Evolutionary conservation across 1,139 yeast species (phyloP).

Genomic region (Nakaseomyces delphensis): DNA sequence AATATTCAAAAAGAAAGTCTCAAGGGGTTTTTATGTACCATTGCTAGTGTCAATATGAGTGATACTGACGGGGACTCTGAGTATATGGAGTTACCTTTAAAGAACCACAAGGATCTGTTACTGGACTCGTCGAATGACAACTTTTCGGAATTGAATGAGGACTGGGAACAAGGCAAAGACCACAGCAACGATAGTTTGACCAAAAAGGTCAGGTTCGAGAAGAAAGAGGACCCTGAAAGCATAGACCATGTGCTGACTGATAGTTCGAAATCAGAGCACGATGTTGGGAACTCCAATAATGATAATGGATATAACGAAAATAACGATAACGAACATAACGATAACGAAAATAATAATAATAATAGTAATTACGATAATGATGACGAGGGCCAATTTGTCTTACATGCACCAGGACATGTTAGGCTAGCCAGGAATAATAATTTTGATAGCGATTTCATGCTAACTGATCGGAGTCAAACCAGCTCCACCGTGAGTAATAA

Average conservation of each 20-base stretch:
- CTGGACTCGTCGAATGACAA: slow-evolving; percentile 10
- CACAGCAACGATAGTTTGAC: slow-evolving; percentile 6
- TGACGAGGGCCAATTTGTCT: not conserved
- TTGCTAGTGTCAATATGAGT: no score
- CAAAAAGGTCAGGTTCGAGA: slow-evolving; percentile 20
- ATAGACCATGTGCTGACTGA: not conserved
- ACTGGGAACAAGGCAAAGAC: slow-evolving; percentile 8
- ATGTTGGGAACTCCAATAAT: not conserved
- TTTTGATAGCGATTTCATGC: slow-evolving; percentile 4
- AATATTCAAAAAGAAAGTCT: not conserved
- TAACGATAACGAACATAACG: no score
- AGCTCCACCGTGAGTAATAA: slow-evolving; percentile 13
- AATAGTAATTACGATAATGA: not conserved
- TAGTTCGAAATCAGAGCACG: not conserved
- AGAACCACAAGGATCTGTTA: slow-evolving; percentile 6
- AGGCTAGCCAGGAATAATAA: slow-evolving; percentile 1
- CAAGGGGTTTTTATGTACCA: no score
- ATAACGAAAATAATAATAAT: no score
- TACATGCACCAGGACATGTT: slow-evolving; percentile 4
- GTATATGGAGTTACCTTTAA: slow-evolving; percentile 25
- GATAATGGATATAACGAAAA: not conserved
- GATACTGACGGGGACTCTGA: slow-evolving; percentile 13
- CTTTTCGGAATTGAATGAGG: slow-evolving; percentile 21
- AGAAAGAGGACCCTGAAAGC: not conserved
- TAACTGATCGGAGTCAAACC: slow-evolving; percentile 7